A percentile compares a stretch with the other conserved stretches of the same genome.
phyloP scores from a whole-genome alignment of 2,329 filamentous ascomycete species.

The Arachnopeziza araneosa region DNA sequence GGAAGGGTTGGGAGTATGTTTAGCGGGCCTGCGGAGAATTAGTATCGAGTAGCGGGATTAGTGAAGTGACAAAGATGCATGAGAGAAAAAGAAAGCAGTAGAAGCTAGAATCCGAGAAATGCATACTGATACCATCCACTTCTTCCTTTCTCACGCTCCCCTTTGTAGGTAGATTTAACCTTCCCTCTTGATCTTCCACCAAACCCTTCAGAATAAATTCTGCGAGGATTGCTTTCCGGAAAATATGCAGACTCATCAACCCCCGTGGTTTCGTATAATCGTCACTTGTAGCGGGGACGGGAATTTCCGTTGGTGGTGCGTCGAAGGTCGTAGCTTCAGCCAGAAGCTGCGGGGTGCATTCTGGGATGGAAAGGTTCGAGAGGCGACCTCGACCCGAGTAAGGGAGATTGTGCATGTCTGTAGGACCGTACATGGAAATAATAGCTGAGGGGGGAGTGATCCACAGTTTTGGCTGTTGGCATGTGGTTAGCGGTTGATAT shows the following conservation, averaged over 20 bases:
- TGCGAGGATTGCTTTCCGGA: conserved; percentile 6
- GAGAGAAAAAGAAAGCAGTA: background rate
- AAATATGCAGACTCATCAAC: conserved; percentile 10
- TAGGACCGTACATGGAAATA: conserved; percentile 16
- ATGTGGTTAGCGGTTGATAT: background rate
- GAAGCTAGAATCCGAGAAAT: background rate
- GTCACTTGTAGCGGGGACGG: background rate
- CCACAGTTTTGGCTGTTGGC: conserved; percentile 17
- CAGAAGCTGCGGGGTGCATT: conserved; percentile 8
- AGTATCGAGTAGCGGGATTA: background rate
- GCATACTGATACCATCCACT: conserved; percentile 17
- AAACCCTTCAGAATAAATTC: conserved; percentile 15
- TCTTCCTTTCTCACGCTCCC: conserved; percentile 11
- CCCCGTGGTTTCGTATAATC: conserved; percentile 10
- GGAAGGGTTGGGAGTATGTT: background rate
- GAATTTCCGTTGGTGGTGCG: conserved; percentile 8
- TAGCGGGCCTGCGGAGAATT: conserved; percentile 9
- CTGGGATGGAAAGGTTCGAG: background rate
- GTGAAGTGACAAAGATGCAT: too few relatives aligned
- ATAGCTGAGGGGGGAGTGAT: conserved; percentile 7
- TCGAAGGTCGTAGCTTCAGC: conserved; percentile 7
- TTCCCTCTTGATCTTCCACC: background rate
- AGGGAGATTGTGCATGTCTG: conserved; percentile 8
- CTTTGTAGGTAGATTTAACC: conserved; percentile 8
- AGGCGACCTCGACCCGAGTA: conserved; percentile 7